A percentile compares a stretch with the other conserved stretches of the same genome.
These are phyloP conservation scores for Nemania sp. DNA, from an alignment of 2,329 filamentous ascomycete genomes.

Conservation along the genomic window DNA sequence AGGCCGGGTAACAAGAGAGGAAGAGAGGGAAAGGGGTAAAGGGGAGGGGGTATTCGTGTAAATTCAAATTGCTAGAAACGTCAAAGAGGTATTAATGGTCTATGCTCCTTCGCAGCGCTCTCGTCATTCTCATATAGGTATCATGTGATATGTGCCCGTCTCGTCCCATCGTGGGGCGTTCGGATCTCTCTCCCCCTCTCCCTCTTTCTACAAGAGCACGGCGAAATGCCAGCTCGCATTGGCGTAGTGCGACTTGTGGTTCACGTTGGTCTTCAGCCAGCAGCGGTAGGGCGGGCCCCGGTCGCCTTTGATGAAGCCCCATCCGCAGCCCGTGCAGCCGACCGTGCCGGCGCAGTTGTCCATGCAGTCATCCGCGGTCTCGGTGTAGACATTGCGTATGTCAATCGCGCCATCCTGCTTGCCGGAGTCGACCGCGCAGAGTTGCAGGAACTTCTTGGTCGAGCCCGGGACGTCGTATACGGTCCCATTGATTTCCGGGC, in stretches of 20 bases:
- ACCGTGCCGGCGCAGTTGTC: constrained; percentile 47
- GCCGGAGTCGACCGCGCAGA: constrained; percentile 53
- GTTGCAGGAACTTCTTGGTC: constrained; percentile 47
- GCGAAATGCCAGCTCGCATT: constrained; percentile 51
- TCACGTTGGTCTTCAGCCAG: constrained; percentile 50
- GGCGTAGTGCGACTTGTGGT: constrained; percentile 36
- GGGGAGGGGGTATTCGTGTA: too few species aligned
- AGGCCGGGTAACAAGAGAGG: too few species aligned
- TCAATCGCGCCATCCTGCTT: constrained; percentile 38
- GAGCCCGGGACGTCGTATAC: constrained; percentile 48
- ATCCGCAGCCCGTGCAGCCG: constrained; percentile 50
- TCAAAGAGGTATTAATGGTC: too few species aligned
- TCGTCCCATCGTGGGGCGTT: too few species aligned
- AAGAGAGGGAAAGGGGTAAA: too few species aligned
- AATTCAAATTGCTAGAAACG: too few species aligned
- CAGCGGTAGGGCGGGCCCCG: constrained; percentile 46
- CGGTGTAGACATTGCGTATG: constrained; percentile 43
- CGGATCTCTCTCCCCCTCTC: too few species aligned
- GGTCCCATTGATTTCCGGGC: constrained; percentile 51
- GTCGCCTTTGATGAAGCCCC: constrained; percentile 51
- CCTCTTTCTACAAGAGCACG: constrained; percentile 37
- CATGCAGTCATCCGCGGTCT: constrained; percentile 51
- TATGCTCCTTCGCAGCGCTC: too few species aligned
- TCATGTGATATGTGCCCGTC: too few species aligned
- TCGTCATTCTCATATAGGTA: too few species aligned